Conservation (phyloP, 805 yeast genomes). For the Candida montana region DNA sequence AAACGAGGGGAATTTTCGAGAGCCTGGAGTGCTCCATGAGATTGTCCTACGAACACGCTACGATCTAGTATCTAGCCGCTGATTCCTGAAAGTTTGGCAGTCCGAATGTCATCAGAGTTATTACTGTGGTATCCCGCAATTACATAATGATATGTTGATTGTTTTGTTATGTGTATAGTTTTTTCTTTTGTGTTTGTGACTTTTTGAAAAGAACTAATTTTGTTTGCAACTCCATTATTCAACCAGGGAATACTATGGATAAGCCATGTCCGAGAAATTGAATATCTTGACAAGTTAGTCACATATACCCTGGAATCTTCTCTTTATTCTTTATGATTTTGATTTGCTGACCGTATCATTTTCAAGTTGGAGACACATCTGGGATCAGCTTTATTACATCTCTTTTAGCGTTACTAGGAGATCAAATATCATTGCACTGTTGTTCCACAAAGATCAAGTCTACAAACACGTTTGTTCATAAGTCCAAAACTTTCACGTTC, state of each 20-base stretch:
- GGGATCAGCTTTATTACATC: conserved; percentile 3
- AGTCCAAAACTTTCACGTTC: not conserved
- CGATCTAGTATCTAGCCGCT: no score
- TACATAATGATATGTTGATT: no score
- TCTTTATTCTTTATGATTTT: not conserved
- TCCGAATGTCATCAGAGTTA: no score
- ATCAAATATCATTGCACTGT: not conserved
- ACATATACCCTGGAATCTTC: not conserved
- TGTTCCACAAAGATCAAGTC: not conserved
- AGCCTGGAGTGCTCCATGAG: no score
- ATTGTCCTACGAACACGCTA: no score
- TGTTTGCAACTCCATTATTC: no score
- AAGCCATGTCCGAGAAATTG: not conserved
- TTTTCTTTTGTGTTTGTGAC: no score
- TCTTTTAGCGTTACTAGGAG: not conserved
- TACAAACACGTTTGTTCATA: not conserved
- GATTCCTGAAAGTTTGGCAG: no score
- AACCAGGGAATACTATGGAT: not conserved
- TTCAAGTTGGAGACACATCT: conserved; percentile 11
- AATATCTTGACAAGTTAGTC: conserved; percentile 2
- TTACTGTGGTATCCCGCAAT: no score
- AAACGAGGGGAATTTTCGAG: no score
- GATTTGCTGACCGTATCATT: not conserved
- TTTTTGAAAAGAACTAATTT: no score
- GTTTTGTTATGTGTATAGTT: no score